A percentile compares a stretch with the other conserved stretches of the same genome.
Evolutionary conservation across 2,329 filamentous ascomycete species (phyloP).

Genomic region (Penicillium sp.): DNA sequence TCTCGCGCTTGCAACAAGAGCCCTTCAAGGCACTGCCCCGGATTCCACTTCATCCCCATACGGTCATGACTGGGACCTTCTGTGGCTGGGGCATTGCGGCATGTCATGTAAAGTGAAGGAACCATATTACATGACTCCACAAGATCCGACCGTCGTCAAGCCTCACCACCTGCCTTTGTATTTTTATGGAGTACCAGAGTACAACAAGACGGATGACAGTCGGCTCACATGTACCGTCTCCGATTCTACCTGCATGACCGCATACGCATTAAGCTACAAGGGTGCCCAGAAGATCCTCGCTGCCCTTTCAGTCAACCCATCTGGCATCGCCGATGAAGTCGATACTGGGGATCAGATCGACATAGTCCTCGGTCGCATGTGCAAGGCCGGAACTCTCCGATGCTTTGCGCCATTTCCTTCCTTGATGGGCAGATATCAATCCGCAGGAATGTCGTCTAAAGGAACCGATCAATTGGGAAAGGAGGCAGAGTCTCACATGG

Average conservation of each 20-base stretch:
- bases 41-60: constrained; percentile 43
- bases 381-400: constrained; percentile 16
- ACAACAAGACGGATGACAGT: constrained; percentile 6
- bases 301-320: constrained; percentile 20
- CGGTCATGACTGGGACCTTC: constrained; percentile 41
- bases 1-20: constrained; percentile 33
- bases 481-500: neutral
- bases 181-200: constrained; percentile 17
- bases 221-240: constrained; percentile 15
- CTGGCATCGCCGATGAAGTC: constrained; percentile 14
- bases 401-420: constrained; percentile 21
- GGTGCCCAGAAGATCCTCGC: constrained; percentile 20
- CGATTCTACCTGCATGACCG: constrained; percentile 17
- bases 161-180: constrained; percentile 19
- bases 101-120: constrained; percentile 12
- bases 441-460: constrained; percentile 9
- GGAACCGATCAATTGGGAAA: constrained; percentile 14
- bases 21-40: constrained; percentile 30
- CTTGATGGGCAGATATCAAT: constrained; percentile 12
- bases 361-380: constrained; percentile 21
- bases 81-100: constrained; percentile 28
- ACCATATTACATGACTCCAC: constrained; percentile 10
- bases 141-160: constrained; percentile 16
- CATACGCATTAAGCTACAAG: constrained; percentile 20
- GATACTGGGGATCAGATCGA: constrained; percentile 24